Conservation (phyloP, 768 basidiomycete genomes). For the Boletus reticulatus region DNA sequence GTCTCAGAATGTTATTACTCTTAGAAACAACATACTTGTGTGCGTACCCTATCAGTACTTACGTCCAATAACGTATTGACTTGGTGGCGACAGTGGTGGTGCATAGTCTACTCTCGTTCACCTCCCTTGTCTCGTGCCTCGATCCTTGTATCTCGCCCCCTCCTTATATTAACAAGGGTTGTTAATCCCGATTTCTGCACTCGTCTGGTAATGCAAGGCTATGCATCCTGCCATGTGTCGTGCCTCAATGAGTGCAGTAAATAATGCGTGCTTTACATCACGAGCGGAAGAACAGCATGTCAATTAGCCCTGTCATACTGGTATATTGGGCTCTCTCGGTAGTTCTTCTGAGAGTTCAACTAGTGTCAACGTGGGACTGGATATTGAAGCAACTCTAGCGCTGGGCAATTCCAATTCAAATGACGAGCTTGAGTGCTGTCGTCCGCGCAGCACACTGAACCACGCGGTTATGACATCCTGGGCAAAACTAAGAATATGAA, state of each 20-base stretch:
- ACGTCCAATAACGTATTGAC: slow-evolving; percentile 23
- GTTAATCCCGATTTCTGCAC: neutral
- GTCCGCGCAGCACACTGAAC: slow-evolving; percentile 13
- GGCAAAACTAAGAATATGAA: neutral
- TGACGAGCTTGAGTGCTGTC: slow-evolving; percentile 8
- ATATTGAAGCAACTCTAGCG: slow-evolving; percentile 20
- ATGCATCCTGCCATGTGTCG: neutral
- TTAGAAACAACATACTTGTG: slow-evolving; percentile 97
- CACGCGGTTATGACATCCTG: slow-evolving; percentile 42
- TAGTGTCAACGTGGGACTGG: slow-evolving; percentile 5
- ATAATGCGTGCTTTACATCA: slow-evolving; percentile 1
- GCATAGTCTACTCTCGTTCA: slow-evolving; percentile 46
- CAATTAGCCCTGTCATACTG: slow-evolving; percentile 11
- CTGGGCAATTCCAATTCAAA: slow-evolving; percentile 20
- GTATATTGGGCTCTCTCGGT: neutral
- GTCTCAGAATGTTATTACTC: slow-evolving; percentile 11
- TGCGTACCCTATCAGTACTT: slow-evolving; percentile 46
- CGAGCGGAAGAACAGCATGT: neutral
- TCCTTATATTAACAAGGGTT: slow-evolving; percentile 11
- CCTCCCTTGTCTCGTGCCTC: slow-evolving; percentile 11
- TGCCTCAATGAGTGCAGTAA: neutral
- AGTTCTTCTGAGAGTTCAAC: slow-evolving; percentile 1
- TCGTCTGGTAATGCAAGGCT: neutral
- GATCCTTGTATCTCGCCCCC: slow-evolving; percentile 19
- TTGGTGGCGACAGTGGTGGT: slow-evolving; percentile 55